Evolutionary conservation across 495 filamentous ascomycete genomes (phyloP).

Genomic region (Cercophora newfieldiana): DNA sequence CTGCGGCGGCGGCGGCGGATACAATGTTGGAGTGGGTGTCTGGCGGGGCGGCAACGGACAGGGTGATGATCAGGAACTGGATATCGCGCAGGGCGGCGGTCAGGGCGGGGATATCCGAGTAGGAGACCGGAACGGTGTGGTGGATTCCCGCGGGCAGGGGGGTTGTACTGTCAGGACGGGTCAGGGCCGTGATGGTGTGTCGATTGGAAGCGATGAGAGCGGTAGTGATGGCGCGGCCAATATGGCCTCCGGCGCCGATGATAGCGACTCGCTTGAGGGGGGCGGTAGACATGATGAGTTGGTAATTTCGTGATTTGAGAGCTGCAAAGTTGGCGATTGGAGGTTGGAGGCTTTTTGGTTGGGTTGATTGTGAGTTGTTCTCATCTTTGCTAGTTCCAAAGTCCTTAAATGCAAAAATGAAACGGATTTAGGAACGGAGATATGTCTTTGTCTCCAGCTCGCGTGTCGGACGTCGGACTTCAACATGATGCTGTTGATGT

Average conservation of each 20-base stretch:
- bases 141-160: constrained; percentile 41
- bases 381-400: neutral
- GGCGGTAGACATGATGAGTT: constrained; percentile 3
- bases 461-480: neutral
- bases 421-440: constrained; percentile 7
- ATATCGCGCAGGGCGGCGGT: constrained; percentile 47
- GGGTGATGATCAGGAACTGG: constrained; percentile 60
- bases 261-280: constrained; percentile 1
- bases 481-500: neutral
- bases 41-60: constrained; percentile 31
- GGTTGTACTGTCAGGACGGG: constrained; percentile 43
- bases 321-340: neutral
- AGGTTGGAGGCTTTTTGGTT: neutral
- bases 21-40: constrained; percentile 49
- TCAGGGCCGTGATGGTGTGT: constrained; percentile 53
- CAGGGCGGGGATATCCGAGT: constrained; percentile 19
- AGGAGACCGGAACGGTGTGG: constrained; percentile 37
- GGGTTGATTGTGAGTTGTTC: neutral
- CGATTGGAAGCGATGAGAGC: constrained; percentile 50
- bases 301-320: too few species aligned
- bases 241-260: constrained; percentile 46
- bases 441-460: neutral
- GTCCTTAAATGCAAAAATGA: neutral
- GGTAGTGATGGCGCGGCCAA: constrained; percentile 53
- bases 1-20: constrained; percentile 60